Base-by-base conservation (phyloP, 2,329 filamentous ascomycete genomes). In the Penicillium sp. region DNA sequence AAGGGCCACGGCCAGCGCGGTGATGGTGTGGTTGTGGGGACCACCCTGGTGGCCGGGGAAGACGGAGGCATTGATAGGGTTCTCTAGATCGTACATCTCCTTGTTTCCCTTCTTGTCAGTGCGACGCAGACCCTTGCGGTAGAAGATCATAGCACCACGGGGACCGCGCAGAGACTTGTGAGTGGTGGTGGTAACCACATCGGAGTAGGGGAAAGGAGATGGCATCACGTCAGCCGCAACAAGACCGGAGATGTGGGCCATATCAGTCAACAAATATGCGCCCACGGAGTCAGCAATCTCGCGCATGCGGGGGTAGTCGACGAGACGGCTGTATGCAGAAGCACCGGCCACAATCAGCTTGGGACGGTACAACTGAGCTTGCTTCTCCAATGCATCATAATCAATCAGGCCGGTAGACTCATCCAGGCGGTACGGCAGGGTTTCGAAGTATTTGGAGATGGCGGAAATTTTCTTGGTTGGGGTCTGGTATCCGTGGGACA, bases 111-210 rank as follows among this genome's bases (percentile, higher is more conserved):
- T 88, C 85, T 97, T 97, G 74, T 98, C 91, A 54, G 89, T 89
- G 71, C 89, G 91, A 72, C 93, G 90, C 60, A 97, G 88, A 63
- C 95, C 95, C 83, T 96, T 97, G 79, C 95, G 91, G 88, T 93
- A 99, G 87, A 99, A 99, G 81, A 99, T 99, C 95, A 99, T 99
- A 75, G 95, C 95, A 72, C 95, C 95, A 76, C 95, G 91, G 58
- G 95, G 95, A 58, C 95, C 95, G 79, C 95, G 92, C 68, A 99
- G 90, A 55, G 93, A 97, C 86, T 99, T 99, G 87, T 99, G 95
- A 47, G 95, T 99, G 61, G 95, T 99, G 62, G 95, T 99, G 62
- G 95, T 99, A 68, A 99, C 95, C 56, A 99, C 89, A 74, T 99
- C 95, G 65, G 95, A 93, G 77, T 96, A 82, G 63, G 87, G 83